Evolutionary conservation across 345 rosid species (phyloP), one percentile per base, ranked within the genome.

Genomic region (Melastoma malabathricum): DNA sequence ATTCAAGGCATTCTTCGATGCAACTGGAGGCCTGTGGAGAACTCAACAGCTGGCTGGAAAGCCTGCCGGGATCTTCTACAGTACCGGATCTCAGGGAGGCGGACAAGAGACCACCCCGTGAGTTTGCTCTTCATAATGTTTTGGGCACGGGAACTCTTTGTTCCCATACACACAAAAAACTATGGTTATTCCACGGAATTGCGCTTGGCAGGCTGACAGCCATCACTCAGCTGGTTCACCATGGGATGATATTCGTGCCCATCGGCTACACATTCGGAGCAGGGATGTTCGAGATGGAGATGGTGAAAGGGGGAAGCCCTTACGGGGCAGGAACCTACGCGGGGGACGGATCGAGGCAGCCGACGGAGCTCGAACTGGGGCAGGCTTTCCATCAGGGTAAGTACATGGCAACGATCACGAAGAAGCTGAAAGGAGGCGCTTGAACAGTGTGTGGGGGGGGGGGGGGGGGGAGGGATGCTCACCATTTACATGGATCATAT

Each of bases 81-180:
- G 98, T 79, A 90, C 98, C 22, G 98, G 96, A 34, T 86, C 98
- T 61, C 96, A 90, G 70, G 98, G 98, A 12, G 98, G 98, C 18
- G 98, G 98, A 41, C 98, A 90, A 61, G 98, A 90, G 70, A 90
- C 96, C 44, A 90, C 98, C 3, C 80, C 98, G 96, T 90, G 65
- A 80, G 89, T 34, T 22, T 34, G 12, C 41, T 34, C 12, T 9
- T 34, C 41, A 34, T 34, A 34, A 9, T 8, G 10, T 8, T 34
- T 34, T 34, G 9, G 41, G 41, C 12, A 12, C 41, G 9, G 38
- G 10, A 12, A 7, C 12, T 34, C 41, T 5, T 7, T 6, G 41
- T 34, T 34, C 41, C 12, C 41, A 2, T 9, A 2, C 38, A 1
- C 9, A 31, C 38, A 5, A 12, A 9, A 34, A 34, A 34, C 41